Base-by-base conservation (phyloP, 2,329 filamentous ascomycete species). In the Aspergillus vadensis region DNA sequence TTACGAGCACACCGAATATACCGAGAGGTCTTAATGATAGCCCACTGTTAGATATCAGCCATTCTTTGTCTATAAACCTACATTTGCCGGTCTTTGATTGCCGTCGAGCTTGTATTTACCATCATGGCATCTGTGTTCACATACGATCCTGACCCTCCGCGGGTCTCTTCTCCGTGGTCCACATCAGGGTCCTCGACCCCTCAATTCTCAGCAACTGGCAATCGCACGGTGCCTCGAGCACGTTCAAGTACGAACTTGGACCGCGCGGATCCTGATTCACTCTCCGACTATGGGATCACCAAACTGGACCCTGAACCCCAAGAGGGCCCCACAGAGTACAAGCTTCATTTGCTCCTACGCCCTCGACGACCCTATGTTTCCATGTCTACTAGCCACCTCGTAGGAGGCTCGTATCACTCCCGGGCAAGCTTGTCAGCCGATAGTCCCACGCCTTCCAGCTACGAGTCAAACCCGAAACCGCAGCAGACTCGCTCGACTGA, bases 301-400 rank as follows among this genome's bases (percentile, higher is more conserved):
- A 91, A 89, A 70, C 80, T 99, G 15, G 89, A 93, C 64, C 89
- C 94, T 12, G 95, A 99, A 75, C 94, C 94, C 5, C 93, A 98
- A 72, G 89, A 96, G 64, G 95, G 95, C 0, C 92, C 95, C 17
- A 96, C 91, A 0, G 95, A 99, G 77, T 99, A 99, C 79, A 99
- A 99, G 76, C 80, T 99, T 47, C 95, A 98, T 77, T 81, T 99
- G 5, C 83, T 98, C 6, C 80, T 97, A 55, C 87, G 92, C 38
- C 88, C 90, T 15, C 85, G 94, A 60, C 85, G 92, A 63, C 86
- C 85, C 6, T 96, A 93, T 74, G 83, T 82, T 38, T 85, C 83
- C 32, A 88, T 88, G 73, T 93, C 87, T 66, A 96, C 92, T 1
- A 81, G 81, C 10, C 77, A 77, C 41, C 75, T 82, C 57, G 77